Percentiles rank a stretch among this genome's conserved stretches.
Conservation (phyloP, 2,329 filamentous ascomycete genomes). For the Colletotrichum musicola region DNA sequence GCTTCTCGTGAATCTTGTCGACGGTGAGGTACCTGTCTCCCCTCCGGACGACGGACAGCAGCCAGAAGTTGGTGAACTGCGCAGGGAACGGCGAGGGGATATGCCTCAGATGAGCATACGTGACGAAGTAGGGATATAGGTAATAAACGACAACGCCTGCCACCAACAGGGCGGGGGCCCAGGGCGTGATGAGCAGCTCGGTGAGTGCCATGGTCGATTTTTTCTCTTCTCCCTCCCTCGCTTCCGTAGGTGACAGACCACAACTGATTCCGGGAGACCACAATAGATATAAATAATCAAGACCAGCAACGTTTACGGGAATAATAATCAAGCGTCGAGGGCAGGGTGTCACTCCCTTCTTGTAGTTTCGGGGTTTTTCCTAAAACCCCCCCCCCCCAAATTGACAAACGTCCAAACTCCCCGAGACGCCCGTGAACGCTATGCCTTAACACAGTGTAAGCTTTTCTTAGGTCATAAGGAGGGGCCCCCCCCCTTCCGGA, state of each 20-base stretch:
- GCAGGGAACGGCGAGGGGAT: constrained; percentile 74
- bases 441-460: constrained; percentile 12
- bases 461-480: constrained; percentile 1
- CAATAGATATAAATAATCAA: neutral
- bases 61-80: constrained; percentile 83
- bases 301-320: constrained; percentile 15
- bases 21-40: constrained; percentile 75
- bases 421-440: constrained; percentile 20
- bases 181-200: constrained; percentile 33
- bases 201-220: constrained; percentile 29
- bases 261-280: no score
- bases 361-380: constrained; percentile 7
- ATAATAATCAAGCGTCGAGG: neutral
- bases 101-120: constrained; percentile 60
- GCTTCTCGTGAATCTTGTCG: constrained; percentile 79
- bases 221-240: neutral
- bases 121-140: constrained; percentile 71
- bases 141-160: constrained; percentile 30
- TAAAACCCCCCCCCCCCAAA: neutral
- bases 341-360: constrained; percentile 8
- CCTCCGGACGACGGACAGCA: constrained; percentile 74
- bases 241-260: no score
- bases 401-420: neutral
- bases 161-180: constrained; percentile 29
- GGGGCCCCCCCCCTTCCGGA: neutral